phyloP scores from a whole-genome alignment of 345 rosid species.

The Acer campestre region DNA sequence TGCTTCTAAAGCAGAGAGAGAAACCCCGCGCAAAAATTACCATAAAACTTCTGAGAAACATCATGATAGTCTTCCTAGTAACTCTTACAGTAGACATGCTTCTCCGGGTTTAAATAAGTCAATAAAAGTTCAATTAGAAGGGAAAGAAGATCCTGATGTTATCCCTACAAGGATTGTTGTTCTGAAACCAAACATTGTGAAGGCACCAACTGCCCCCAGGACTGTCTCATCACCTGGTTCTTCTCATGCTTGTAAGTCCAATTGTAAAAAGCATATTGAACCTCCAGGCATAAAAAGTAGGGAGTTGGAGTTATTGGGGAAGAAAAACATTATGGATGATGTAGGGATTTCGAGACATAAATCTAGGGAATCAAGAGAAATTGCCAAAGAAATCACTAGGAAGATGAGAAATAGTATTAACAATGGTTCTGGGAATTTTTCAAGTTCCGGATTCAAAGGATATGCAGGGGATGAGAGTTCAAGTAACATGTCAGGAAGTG shows the following conservation, averaged over 20 bases:
- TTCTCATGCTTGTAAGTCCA: constrained; percentile 52
- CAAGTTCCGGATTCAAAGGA: constrained; percentile 56
- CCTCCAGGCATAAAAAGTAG: constrained; percentile 40
- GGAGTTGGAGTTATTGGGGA: constrained; percentile 37
- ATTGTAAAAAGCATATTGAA: constrained; percentile 35
- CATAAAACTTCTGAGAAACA: constrained; percentile 36
- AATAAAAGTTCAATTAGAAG: constrained; percentile 42
- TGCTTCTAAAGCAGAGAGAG: constrained; percentile 42
- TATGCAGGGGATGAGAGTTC: constrained; percentile 87
- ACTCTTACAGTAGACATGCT: constrained; percentile 32
- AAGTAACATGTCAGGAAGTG: constrained; percentile 59
- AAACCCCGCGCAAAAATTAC: constrained; percentile 32
- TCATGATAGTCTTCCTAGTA: constrained; percentile 33
- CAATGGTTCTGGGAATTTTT: constrained; percentile 42
- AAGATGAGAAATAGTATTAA: constrained; percentile 54
- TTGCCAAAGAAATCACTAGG: constrained; percentile 65
- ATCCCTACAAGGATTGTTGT: constrained; percentile 85
- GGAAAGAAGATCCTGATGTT: constrained; percentile 35
- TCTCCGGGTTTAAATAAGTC: constrained; percentile 37
- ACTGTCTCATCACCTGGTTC: constrained; percentile 49
- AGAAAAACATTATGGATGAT: constrained; percentile 50
- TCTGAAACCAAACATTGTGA: constrained; percentile 81
- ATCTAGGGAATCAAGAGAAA: constrained; percentile 66
- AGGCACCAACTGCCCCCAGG: constrained; percentile 46
- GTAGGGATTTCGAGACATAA: constrained; percentile 50